These are phyloP conservation scores for Nitzschia sp. DNA, from an alignment of 108 stramenopile genomes.

Conservation along the genomic window DNA sequence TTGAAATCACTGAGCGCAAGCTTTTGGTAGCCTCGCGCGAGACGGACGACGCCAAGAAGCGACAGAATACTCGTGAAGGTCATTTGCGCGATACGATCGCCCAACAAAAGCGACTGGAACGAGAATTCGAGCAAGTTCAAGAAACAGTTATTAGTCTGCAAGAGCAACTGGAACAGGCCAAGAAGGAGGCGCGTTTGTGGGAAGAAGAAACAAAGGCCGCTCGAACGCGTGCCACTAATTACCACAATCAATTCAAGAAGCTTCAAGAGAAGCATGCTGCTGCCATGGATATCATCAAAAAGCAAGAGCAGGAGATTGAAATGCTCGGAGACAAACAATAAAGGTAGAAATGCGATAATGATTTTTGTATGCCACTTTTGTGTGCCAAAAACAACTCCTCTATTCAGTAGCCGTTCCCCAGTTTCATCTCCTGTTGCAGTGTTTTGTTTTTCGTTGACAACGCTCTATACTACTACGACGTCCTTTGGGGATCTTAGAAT, in stretches of 20 bases:
- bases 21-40: constrained; percentile 22
- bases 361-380: no score
- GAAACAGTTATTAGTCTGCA: not conserved
- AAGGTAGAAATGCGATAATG: no score
- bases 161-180: constrained; percentile 18
- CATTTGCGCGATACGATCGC: constrained; percentile 24
- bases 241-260: constrained; percentile 24
- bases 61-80: constrained; percentile 9
- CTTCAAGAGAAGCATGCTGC: constrained; percentile 28
- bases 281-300: not conserved
- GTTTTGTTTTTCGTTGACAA: no score
- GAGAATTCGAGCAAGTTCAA: constrained; percentile 4
- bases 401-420: no score
- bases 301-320: not conserved
- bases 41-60: constrained; percentile 25
- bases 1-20: constrained; percentile 9
- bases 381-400: no score
- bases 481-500: no score
- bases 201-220: constrained; percentile 24
- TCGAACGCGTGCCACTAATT: constrained; percentile 13
- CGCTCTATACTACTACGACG: no score
- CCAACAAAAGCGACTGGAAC: constrained; percentile 19
- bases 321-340: not conserved
- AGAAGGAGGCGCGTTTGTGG: constrained; percentile 7
- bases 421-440: no score